phyloP scores from a whole-genome alignment of 2,329 filamentous ascomycete species.

The Ophiostoma pallidulum region DNA sequence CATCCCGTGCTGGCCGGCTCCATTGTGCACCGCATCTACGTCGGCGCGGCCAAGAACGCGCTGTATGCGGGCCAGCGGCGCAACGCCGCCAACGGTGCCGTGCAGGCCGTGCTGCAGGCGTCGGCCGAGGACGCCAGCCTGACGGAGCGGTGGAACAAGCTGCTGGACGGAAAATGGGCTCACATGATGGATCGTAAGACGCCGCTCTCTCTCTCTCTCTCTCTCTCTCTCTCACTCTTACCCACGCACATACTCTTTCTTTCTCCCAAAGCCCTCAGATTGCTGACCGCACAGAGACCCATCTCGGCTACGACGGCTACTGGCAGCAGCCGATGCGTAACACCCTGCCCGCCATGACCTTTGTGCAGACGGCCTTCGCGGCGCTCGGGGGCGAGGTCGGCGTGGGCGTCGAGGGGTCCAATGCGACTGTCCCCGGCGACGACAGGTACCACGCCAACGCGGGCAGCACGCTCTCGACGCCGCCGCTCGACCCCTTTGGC shows the following conservation, averaged over 20 bases:
- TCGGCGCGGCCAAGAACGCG: conserved; percentile 41
- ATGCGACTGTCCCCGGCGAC: conserved; percentile 59
- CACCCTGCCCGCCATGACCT: conserved; percentile 48
- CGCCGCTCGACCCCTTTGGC: conserved; percentile 50
- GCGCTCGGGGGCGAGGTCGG: conserved; percentile 54
- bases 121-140: conserved; percentile 49
- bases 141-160: conserved; percentile 45
- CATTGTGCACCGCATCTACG: conserved; percentile 45
- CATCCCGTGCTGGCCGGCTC: conserved; percentile 51
- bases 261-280: no score
- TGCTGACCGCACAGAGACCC: conserved; percentile 32
- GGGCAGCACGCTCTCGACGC: conserved; percentile 40
- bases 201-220: no score
- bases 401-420: conserved; percentile 54
- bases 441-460: conserved; percentile 51
- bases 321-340: conserved; percentile 70
- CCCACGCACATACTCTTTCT: no score
- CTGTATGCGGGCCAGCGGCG: conserved; percentile 45
- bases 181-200: conserved; percentile 50
- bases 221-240: no score
- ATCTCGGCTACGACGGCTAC: conserved; percentile 43
- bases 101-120: conserved; percentile 40
- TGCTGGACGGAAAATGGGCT: conserved; percentile 54
- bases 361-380: conserved; percentile 49
- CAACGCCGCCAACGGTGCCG: conserved; percentile 45